Conservation (phyloP, 176 grass and related monocot genomes). For the Musa acuminata region DNA sequence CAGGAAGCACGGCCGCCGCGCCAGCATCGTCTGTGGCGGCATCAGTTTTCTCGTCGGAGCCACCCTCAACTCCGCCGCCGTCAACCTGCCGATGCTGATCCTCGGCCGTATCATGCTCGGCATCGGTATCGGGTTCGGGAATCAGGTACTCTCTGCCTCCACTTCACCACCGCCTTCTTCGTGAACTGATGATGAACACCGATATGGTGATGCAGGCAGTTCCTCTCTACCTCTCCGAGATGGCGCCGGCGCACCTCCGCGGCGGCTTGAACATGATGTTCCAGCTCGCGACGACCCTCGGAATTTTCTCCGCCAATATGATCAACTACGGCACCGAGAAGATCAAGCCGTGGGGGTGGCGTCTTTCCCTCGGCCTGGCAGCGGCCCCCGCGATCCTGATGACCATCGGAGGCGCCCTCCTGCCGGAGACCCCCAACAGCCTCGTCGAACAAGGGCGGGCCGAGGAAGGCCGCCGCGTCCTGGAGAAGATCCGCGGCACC, state of each 20-base stretch:
- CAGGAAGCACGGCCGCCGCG: conserved; percentile 65
- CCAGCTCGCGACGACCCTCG: conserved; percentile 87
- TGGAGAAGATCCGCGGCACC: conserved; percentile 77
- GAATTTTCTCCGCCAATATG: conserved; percentile 93
- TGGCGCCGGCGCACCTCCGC: conserved; percentile 83
- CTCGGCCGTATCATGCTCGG: conserved; percentile 91
- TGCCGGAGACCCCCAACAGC: conserved; percentile 95
- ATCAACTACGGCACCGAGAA: conserved; percentile 94
- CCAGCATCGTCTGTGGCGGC: conserved; percentile 80
- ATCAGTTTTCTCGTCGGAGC: conserved; percentile 78
- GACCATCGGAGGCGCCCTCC: conserved; percentile 57
- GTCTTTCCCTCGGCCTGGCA: conserved; percentile 70
- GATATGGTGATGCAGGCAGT: conserved; percentile 33
- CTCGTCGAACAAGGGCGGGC: conserved; percentile 54
- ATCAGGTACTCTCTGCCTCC: conserved; percentile 67
- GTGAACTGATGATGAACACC: no score
- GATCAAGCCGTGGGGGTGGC: conserved; percentile 78
- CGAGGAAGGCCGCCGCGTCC: conserved; percentile 47
- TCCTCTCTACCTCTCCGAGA: conserved; percentile 80
- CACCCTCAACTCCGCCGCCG: conserved; percentile 53
- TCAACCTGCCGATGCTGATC: conserved; percentile 66
- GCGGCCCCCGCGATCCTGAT: conserved; percentile 59
- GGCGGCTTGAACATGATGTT: conserved; percentile 98
- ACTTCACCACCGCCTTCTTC: conserved; percentile 18
- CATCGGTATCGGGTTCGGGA: conserved; percentile 78